A percentile compares a stretch with the other conserved stretches of the same genome.
Evolutionary conservation across 345 rosid genomes (phyloP).

Genomic region (Physaria fendleri): DNA sequence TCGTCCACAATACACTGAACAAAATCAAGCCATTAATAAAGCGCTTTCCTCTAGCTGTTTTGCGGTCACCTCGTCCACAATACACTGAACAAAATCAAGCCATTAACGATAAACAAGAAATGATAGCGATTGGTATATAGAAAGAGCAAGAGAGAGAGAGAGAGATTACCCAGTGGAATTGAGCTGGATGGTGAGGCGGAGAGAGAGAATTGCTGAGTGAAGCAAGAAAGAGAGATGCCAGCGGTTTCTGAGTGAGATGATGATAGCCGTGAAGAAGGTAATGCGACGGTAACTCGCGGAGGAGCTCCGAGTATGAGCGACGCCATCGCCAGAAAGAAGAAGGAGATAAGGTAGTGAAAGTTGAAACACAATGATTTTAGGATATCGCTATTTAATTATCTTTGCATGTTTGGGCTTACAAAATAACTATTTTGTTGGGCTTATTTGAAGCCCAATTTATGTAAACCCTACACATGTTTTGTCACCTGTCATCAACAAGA

Average conservation of each 20-base stretch:
- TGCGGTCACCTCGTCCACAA: conserved; percentile 86
- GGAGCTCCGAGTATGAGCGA: conserved; percentile 44
- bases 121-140: neutral
- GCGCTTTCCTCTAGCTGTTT: conserved; percentile 86
- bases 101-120: neutral
- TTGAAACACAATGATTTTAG: neutral
- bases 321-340: conserved; percentile 43
- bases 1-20: conserved; percentile 72
- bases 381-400: neutral
- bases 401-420: neutral
- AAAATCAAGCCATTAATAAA: too few relatives aligned
- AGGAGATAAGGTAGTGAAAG: conserved; percentile 19
- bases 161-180: conserved; percentile 32
- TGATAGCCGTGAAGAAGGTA: conserved; percentile 27
- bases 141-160: conserved; percentile 15
- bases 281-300: conserved; percentile 29
- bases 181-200: conserved; percentile 33
- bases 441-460: neutral
- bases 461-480: conserved; percentile 27
- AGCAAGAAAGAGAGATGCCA: conserved; percentile 35
- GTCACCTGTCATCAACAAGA: conserved; percentile 11
- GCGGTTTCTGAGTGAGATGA: conserved; percentile 45
- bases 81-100: conserved; percentile 39
- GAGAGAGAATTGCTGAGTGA: conserved; percentile 27
- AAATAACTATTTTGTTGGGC: neutral